Evolutionary conservation across 2,329 filamentous ascomycete species (phyloP).

Genomic region (Penicillium sp.): DNA sequence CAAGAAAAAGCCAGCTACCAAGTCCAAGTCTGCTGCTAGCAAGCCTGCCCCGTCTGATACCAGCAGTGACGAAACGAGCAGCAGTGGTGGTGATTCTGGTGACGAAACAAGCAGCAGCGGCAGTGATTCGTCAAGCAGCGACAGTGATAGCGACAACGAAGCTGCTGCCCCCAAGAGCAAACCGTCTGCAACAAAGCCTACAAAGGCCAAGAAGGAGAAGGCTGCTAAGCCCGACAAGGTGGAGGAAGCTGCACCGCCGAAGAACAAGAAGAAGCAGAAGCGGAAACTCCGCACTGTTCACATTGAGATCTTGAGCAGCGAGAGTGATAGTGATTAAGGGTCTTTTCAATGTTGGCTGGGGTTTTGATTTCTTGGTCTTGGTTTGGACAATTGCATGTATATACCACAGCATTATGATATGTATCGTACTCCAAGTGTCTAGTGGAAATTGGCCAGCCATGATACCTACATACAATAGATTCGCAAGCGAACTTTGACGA

Average conservation of each 20-base stretch:
- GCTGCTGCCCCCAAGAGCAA: slow-evolving; percentile 6
- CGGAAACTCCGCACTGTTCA: slow-evolving; percentile 21
- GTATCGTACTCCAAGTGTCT: too few species aligned
- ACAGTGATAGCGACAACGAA: slow-evolving; percentile 19
- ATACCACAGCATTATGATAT: slow-evolving; percentile 10
- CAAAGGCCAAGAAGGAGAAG: slow-evolving; percentile 12
- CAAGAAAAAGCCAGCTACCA: slow-evolving; percentile 10
- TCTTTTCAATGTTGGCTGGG: not conserved
- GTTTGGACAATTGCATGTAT: slow-evolving; percentile 12
- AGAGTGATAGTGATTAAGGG: slow-evolving; percentile 24
- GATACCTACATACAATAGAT: too few species aligned
- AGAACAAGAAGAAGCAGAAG: slow-evolving; percentile 27
- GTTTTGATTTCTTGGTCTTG: not conserved
- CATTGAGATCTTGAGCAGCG: slow-evolving; percentile 26
- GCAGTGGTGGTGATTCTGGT: slow-evolving; percentile 9
- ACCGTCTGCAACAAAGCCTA: not conserved
- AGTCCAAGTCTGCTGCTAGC: slow-evolving; percentile 5
- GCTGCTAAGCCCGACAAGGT: slow-evolving; percentile 1
- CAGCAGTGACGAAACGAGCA: slow-evolving; percentile 21
- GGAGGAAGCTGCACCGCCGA: slow-evolving; percentile 6
- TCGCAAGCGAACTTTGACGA: too few species aligned
- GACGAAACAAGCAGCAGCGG: slow-evolving; percentile 21
- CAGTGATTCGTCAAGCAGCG: slow-evolving; percentile 16
- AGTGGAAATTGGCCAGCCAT: too few species aligned
- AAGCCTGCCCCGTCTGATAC: slow-evolving; percentile 6